phyloP scores from a whole-genome alignment of 768 basidiomycete genomes.

The Rhizopogon vesiculosus region DNA sequence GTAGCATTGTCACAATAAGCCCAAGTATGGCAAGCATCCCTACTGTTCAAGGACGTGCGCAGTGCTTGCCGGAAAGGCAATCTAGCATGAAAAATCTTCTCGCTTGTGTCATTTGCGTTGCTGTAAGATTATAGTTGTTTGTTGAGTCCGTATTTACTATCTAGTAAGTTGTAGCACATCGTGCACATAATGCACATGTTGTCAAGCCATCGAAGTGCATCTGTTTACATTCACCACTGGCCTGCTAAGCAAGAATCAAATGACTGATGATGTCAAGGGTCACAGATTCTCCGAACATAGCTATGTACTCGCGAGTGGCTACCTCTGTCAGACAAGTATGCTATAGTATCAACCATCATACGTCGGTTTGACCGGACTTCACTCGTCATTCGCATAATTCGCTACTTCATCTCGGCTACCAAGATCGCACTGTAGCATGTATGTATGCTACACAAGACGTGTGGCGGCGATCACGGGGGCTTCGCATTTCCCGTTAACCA shows the following conservation, averaged over 20 bases:
- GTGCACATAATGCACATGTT: too few species aligned
- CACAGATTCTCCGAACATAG: too few species aligned
- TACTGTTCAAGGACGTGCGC: constrained; percentile 31
- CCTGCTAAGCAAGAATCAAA: background rate
- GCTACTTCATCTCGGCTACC: too few species aligned
- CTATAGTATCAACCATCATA: background rate
- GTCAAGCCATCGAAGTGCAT: too few species aligned
- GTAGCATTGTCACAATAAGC: constrained; percentile 26
- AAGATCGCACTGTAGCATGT: too few species aligned
- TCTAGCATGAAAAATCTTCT: background rate
- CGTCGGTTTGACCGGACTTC: background rate
- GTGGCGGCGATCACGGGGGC: too few species aligned
- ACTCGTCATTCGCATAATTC: background rate
- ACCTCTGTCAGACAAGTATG: too few species aligned
- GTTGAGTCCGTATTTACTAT: background rate
- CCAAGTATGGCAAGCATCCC: constrained; percentile 28
- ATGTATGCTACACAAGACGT: too few species aligned
- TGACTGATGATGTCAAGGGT: too few species aligned
- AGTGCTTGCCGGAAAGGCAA: constrained; percentile 6
- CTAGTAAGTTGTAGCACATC: background rate
- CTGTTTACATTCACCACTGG: background rate
- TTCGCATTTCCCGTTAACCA: too few species aligned
- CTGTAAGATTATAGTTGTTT: background rate
- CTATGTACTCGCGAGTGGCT: too few species aligned
- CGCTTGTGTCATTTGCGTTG: background rate